Conservation (phyloP, 768 basidiomycete genomes). For the Termitomyces titanicus region DNA sequence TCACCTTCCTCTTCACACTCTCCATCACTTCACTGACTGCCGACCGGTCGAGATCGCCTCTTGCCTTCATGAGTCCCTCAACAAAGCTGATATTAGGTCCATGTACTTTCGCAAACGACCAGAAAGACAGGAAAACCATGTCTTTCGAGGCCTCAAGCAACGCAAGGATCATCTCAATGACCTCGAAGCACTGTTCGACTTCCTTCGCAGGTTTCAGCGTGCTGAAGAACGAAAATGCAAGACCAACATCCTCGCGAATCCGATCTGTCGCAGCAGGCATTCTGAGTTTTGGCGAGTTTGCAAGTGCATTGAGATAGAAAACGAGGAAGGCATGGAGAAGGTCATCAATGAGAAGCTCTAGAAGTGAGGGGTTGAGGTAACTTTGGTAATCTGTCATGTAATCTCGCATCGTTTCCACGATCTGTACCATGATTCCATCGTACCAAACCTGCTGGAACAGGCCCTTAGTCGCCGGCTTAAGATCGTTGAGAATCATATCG, state of each 20-base stretch:
- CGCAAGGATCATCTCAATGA: constrained; percentile 78
- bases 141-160: constrained; percentile 85
- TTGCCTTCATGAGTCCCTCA: constrained; percentile 83
- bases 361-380: constrained; percentile 85
- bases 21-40: constrained; percentile 91
- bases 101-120: constrained; percentile 89
- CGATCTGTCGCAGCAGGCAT: constrained; percentile 84
- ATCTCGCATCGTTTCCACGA: constrained; percentile 93
- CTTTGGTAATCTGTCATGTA: constrained; percentile 95
- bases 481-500: constrained; percentile 91
- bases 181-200: constrained; percentile 78
- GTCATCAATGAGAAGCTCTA: constrained; percentile 91
- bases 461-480: constrained; percentile 80
- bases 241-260: constrained; percentile 77
- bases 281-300: constrained; percentile 77
- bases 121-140: constrained; percentile 90
- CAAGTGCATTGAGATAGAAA: constrained; percentile 83
- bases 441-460: constrained; percentile 90
- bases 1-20: constrained; percentile 86
- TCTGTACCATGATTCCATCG: constrained; percentile 81
- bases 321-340: constrained; percentile 89
- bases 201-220: constrained; percentile 75
- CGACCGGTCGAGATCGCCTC: constrained; percentile 89
- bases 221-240: constrained; percentile 78
- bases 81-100: constrained; percentile 92